Percentiles rank a stretch among this genome's conserved stretches.
These are phyloP conservation scores for Diaporthe nobilis DNA, from an alignment of 2,329 filamentous ascomycete species.

Conservation along the genomic window DNA sequence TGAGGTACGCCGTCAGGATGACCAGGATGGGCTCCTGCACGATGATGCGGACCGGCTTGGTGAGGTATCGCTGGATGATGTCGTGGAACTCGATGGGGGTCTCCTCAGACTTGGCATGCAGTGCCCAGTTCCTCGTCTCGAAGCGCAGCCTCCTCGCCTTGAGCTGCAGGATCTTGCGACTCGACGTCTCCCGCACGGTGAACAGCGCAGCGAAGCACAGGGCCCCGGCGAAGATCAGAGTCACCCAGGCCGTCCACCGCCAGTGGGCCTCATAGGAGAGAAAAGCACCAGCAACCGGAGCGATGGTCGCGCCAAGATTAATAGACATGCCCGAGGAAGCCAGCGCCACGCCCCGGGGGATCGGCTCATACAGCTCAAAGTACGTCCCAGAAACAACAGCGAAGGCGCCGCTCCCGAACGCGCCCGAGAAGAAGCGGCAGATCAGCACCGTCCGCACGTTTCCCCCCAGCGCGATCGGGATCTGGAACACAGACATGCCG, in stretches of 20 bases:
- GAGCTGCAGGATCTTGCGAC: slow-evolving; percentile 60
- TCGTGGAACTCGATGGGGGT: slow-evolving; percentile 43
- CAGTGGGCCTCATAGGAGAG: slow-evolving; percentile 50
- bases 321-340: slow-evolving; percentile 41
- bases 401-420: slow-evolving; percentile 41
- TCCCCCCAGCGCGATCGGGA: slow-evolving; percentile 43
- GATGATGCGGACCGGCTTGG: slow-evolving; percentile 45
- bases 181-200: slow-evolving; percentile 65
- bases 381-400: slow-evolving; percentile 43
- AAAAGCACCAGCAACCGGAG: slow-evolving; percentile 61
- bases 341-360: slow-evolving; percentile 42
- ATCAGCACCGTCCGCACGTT: slow-evolving; percentile 43
- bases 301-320: slow-evolving; percentile 55
- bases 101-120: slow-evolving; percentile 49
- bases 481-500: slow-evolving; percentile 43
- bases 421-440: slow-evolving; percentile 45
- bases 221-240: slow-evolving; percentile 60
- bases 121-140: slow-evolving; percentile 56
- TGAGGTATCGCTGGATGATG: slow-evolving; percentile 42
- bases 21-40: slow-evolving; percentile 44
- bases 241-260: slow-evolving; percentile 71
- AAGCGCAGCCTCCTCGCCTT: slow-evolving; percentile 63
- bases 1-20: slow-evolving; percentile 43
- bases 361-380: slow-evolving; percentile 44
- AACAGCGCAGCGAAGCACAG: slow-evolving; percentile 58